These are phyloP conservation scores for Ophiocordyceps australis DNA, from an alignment of 2,329 filamentous ascomycete species.

Conservation along the genomic window DNA sequence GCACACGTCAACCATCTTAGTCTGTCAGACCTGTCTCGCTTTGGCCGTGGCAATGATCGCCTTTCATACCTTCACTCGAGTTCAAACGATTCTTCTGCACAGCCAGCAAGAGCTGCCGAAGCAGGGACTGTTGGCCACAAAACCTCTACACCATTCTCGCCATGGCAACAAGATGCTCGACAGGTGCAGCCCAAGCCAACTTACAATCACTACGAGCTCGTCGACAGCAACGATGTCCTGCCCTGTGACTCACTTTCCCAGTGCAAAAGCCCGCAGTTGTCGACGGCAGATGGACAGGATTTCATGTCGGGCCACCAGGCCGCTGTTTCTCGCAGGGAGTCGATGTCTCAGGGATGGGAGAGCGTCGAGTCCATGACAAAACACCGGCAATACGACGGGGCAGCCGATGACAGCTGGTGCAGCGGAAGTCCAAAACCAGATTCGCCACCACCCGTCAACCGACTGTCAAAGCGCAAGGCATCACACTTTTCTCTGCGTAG, in stretches of 20 bases:
- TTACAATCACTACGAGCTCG: conserved; percentile 9
- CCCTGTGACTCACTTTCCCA: conserved; percentile 7
- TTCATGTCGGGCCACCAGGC: not conserved
- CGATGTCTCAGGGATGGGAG: not conserved
- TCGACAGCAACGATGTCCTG: conserved; percentile 9
- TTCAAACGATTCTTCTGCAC: conserved; percentile 6
- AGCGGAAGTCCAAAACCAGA: conserved; percentile 7
- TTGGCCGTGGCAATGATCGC: conserved; percentile 10
- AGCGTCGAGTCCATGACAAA: conserved; percentile 2
- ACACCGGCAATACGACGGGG: conserved; percentile 9
- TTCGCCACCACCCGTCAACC: conserved; percentile 1
- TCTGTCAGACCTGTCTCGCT: conserved; percentile 11
- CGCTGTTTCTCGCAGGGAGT: not conserved
- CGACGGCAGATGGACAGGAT: not conserved
- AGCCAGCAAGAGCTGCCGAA: conserved; percentile 5
- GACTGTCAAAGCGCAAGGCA: conserved; percentile 12
- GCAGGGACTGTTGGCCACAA: conserved; percentile 7
- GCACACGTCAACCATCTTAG: conserved; percentile 7
- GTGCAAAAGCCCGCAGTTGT: conserved; percentile 1
- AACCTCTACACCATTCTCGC: no score
- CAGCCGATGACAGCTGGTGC: conserved; percentile 4
- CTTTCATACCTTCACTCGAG: conserved; percentile 12
- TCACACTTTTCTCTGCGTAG: conserved; percentile 13
- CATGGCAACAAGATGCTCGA: conserved; percentile 8
- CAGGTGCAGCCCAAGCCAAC: conserved; percentile 4